A percentile compares a stretch with the other conserved stretches of the same genome.
Evolutionary conservation across 1,284 basidiomycete species (phyloP).

Genomic region (Sanghuangporus sanghuang): DNA sequence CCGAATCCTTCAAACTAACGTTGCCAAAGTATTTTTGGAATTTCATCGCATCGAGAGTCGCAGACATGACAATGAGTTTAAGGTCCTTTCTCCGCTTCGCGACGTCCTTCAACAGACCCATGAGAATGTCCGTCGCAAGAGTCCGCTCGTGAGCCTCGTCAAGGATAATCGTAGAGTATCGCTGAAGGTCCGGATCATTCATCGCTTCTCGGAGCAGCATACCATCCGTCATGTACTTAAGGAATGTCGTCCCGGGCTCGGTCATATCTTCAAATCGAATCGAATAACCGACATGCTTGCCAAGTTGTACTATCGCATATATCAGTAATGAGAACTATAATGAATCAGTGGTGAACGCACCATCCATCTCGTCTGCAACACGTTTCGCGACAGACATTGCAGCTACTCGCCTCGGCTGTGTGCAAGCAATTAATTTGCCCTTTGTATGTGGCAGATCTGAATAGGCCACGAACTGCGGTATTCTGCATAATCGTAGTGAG

Average conservation of each 20-base stretch:
- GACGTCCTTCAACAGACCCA: slow-evolving; percentile 83
- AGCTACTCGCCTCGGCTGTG: slow-evolving; percentile 94
- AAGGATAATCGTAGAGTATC: slow-evolving; percentile 96
- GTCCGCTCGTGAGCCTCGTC: slow-evolving; percentile 99
- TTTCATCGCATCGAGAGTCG: slow-evolving; percentile 94
- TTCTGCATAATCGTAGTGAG: slow-evolving; percentile 34
- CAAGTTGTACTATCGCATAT: slow-evolving; percentile 65
- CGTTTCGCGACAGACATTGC: slow-evolving; percentile 98
- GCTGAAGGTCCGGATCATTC: slow-evolving; percentile 86
- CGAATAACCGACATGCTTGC: slow-evolving; percentile 94
- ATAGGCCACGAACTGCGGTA: slow-evolving; percentile 95
- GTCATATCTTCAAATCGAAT: slow-evolving; percentile 99
- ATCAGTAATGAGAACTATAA: neutral
- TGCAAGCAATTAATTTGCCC: slow-evolving; percentile 93
- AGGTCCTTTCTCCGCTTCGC: slow-evolving; percentile 82
- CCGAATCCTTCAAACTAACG: neutral
- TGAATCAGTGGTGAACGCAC: slow-evolving; percentile 39
- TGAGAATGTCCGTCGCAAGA: slow-evolving; percentile 96
- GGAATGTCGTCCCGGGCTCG: slow-evolving; percentile 82
- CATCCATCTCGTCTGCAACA: slow-evolving; percentile 98
- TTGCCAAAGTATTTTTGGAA: slow-evolving; percentile 89
- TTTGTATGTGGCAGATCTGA: slow-evolving; percentile 87
- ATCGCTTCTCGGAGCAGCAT: slow-evolving; percentile 97
- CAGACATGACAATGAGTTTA: slow-evolving; percentile 98
- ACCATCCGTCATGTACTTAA: slow-evolving; percentile 99